Base-by-base conservation (phyloP, 2,329 filamentous ascomycete genomes). In the Furcasterigmium sp. region DNA sequence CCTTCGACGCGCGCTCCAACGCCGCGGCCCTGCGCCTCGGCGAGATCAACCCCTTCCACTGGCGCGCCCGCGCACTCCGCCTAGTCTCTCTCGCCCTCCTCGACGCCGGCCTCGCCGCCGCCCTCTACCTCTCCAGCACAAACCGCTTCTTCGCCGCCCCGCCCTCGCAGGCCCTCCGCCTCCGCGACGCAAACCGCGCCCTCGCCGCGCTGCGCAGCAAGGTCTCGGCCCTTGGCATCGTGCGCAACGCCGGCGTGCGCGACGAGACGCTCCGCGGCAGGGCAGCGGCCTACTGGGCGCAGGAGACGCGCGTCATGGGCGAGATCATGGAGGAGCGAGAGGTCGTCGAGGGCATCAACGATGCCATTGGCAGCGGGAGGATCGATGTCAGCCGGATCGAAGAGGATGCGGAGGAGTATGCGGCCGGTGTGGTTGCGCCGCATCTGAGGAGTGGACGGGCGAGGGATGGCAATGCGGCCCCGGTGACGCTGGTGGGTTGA, bases 281-380 rank as follows among this genome's bases (percentile, higher is more conserved):
- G 45, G 76, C 77, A 39, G 77, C 84, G 52, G 75, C 72, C 14
- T 96, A 96, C 65, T 97, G 91, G 91, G 68, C 72, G 9, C 83
- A 84, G 36, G 88, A 96, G 67, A 84, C 80, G 7, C 70, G 76
- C 41, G 62, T 88, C 23, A 88, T 86, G 76, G 69, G 76, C 28
- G 80, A 85, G 55, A 80, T 87, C 19, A 85, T 94, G 76, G 85
- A 90, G 69, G 85, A 91, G 49, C 74, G 80, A 48, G 84, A 87
- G 48, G 86, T 91, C 8, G 67, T 87, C 28, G 81, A 84, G 54
- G 79, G 84, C 41, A 76, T 89, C 48, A 82, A 85, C 46, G 76
- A 81, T 58, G 85, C 82, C 10, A 61, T 91, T 51, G 68, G 70
- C 55, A 77, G 75, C 49, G 50, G 47, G 15, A 74, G 81, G 42